Evolutionary conservation across 352 stramenopile genomes (phyloP).

Genomic region (Globisporangium irregulare): DNA sequence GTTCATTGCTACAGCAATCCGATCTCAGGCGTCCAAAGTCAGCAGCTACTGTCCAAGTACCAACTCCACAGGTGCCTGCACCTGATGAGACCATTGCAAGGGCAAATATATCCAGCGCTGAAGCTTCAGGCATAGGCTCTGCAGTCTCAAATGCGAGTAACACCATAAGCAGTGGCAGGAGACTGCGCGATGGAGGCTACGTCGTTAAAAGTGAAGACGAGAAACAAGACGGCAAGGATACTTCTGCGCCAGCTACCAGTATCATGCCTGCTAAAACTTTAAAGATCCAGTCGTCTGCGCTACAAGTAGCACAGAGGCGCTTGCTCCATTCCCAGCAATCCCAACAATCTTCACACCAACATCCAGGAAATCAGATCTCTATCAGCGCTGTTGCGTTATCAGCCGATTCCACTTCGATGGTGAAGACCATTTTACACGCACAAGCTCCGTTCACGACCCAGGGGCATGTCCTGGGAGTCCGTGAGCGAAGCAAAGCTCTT

Average conservation of each 20-base stretch:
- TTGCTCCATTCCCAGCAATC: neutral
- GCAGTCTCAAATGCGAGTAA: neutral
- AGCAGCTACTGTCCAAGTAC: neutral
- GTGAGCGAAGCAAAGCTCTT: neutral
- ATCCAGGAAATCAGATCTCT: neutral
- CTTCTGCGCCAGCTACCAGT: neutral
- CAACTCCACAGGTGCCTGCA: neutral
- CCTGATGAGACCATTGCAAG: neutral
- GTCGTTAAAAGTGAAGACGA: conserved; percentile 1
- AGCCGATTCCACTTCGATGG: conserved; percentile 13
- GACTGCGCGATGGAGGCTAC: conserved; percentile 17
- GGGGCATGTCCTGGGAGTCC: conserved; percentile 23
- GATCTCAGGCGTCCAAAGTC: conserved; percentile 1
- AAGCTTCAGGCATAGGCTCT: neutral
- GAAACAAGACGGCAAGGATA: neutral
- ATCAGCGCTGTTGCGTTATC: neutral
- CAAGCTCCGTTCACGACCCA: conserved; percentile 24
- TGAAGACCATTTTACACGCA: conserved; percentile 20
- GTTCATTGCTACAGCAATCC: neutral
- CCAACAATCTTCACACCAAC: neutral
- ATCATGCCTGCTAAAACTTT: neutral
- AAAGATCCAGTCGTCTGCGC: neutral
- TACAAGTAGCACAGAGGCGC: neutral
- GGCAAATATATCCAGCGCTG: neutral
- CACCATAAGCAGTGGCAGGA: neutral